Percentiles rank a stretch among this genome's conserved stretches.
Evolutionary conservation across 139 green algal genomes (phyloP).

Genomic region (Astrephomene gubernaculifera): DNA sequence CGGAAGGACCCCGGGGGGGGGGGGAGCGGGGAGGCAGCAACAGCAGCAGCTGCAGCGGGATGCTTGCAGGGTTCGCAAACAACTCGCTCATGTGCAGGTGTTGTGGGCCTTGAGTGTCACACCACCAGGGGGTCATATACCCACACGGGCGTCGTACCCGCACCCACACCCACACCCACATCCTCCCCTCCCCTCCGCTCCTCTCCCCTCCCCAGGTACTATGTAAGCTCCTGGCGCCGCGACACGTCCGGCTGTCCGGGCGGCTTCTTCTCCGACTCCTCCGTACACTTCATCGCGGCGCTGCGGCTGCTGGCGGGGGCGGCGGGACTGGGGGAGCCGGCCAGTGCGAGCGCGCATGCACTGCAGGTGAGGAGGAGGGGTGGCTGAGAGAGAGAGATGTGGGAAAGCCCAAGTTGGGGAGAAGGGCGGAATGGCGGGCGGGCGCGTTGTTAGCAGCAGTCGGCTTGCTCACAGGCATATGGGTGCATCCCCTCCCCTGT

Average conservation of each 20-base stretch:
- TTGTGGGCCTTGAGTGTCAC: too few relatives aligned
- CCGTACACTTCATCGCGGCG: constrained; percentile 71
- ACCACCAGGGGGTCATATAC: too few relatives aligned
- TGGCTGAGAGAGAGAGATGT: background rate
- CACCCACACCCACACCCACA: background rate
- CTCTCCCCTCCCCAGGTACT: constrained; percentile 56
- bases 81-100: too few relatives aligned
- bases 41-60: too few relatives aligned
- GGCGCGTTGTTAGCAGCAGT: background rate
- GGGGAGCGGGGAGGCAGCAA: too few relatives aligned
- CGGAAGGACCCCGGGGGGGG: too few relatives aligned
- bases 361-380: background rate
- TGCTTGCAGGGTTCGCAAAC: too few relatives aligned
- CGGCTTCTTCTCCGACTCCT: constrained; percentile 67
- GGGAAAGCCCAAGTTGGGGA: background rate
- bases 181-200: background rate
- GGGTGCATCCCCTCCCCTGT: background rate
- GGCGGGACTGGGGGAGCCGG: constrained; percentile 46
- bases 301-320: constrained; percentile 51
- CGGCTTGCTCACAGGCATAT: too few relatives aligned
- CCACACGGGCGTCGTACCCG: too few relatives aligned
- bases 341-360: background rate
- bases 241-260: constrained; percentile 61
- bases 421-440: background rate
- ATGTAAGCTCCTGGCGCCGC: constrained; percentile 61